These are phyloP conservation scores for Canavalia gladiata DNA, from an alignment of 306 rosid genomes.

Conservation along the genomic window DNA sequence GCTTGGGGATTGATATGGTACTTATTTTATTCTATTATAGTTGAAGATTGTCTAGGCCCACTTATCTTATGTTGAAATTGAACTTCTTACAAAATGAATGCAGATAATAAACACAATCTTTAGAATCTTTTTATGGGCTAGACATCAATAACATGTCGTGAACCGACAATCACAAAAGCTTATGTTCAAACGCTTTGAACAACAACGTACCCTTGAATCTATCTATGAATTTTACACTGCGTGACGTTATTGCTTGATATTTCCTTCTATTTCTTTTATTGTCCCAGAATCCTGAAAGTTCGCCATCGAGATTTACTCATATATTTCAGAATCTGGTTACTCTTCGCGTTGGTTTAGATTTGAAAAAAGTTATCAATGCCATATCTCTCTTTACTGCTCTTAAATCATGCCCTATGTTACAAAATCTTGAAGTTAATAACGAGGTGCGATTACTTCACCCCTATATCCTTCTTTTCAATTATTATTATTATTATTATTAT, in stretches of 20 bases:
- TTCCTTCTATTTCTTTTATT: background rate
- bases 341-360: background rate
- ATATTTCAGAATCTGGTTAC: background rate
- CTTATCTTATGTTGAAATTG: background rate
- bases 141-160: background rate
- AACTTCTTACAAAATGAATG: background rate
- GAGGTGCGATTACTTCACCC: background rate
- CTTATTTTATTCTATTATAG: no score
- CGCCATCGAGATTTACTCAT: background rate
- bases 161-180: background rate
- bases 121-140: background rate
- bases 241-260: background rate
- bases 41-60: no score
- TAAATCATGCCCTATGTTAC: background rate
- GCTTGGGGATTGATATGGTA: no score
- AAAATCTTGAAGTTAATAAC: conserved; percentile 6
- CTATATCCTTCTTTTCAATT: background rate
- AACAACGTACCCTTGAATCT: background rate
- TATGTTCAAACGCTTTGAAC: no score
- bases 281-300: background rate
- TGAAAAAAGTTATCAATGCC: background rate
- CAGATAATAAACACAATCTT: background rate
- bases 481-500: background rate
- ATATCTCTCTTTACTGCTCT: background rate
- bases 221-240: background rate